A percentile compares a stretch with the other conserved stretches of the same genome.
These are phyloP conservation scores for Yarrowia hollandica DNA, from an alignment of 805 yeast genomes.

Conservation along the genomic window DNA sequence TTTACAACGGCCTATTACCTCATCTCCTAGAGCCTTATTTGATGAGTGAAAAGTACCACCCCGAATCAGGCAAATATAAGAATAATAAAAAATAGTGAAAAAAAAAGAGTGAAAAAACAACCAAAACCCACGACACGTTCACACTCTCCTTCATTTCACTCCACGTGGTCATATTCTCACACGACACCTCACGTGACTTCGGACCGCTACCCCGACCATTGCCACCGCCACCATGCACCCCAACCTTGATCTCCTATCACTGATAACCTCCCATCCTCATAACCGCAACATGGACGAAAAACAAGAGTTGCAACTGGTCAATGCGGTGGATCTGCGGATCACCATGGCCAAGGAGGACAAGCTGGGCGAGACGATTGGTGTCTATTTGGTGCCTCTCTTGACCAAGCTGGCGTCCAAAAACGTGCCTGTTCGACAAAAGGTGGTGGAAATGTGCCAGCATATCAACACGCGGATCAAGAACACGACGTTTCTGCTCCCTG, in stretches of 20 bases:
- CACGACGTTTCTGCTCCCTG: conserved; percentile 58
- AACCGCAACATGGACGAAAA: conserved; percentile 10
- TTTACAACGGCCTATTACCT: too few species aligned
- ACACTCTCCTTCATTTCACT: too few species aligned
- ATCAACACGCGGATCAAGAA: conserved; percentile 62
- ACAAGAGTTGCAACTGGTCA: conserved; percentile 37
- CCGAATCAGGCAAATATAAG: too few species aligned
- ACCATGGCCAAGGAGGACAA: conserved; percentile 75
- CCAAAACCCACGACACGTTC: not conserved
- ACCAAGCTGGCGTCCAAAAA: conserved; percentile 75
- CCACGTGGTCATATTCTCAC: not conserved
- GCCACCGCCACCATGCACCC: conserved; percentile 22
- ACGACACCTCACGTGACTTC: not conserved
- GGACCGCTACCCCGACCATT: not conserved
- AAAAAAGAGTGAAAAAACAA: not conserved
- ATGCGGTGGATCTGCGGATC: conserved; percentile 77
- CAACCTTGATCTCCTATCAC: not conserved
- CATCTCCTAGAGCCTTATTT: too few species aligned
- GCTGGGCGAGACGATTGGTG: conserved; percentile 57
- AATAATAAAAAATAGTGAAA: too few species aligned
- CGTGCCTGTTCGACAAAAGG: conserved; percentile 62
- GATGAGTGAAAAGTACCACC: too few species aligned
- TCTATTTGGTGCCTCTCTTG: conserved; percentile 74
- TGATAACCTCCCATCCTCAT: not conserved
- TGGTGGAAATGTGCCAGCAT: conserved; percentile 66